These are phyloP conservation scores for Xylaria venustula DNA, from an alignment of 495 filamentous ascomycete species.

Conservation along the genomic window DNA sequence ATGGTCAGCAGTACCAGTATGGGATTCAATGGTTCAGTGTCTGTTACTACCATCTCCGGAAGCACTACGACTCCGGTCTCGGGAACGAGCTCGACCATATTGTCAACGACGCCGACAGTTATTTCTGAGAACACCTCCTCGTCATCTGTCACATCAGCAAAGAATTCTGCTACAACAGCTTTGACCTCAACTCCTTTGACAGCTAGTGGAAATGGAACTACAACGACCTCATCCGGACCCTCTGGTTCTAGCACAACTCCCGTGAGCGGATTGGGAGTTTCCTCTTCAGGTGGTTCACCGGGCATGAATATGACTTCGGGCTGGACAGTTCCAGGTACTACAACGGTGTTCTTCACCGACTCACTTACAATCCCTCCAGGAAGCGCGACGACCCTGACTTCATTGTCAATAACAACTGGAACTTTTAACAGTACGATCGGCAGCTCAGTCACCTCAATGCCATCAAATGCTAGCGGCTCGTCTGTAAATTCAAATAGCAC, in stretches of 20 bases:
- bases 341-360: background rate
- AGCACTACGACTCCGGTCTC: background rate
- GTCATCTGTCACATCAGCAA: background rate
- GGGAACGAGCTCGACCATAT: background rate
- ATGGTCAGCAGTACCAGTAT: background rate
- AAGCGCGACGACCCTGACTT: background rate
- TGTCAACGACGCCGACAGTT: background rate
- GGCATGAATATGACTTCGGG: background rate
- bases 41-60: background rate
- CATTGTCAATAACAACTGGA: background rate
- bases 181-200: background rate
- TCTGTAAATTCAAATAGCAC: background rate
- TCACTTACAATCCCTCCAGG: background rate
- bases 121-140: background rate
- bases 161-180: background rate
- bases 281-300: background rate
- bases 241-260: background rate
- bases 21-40: background rate
- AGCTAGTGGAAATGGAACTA: background rate
- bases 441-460: background rate
- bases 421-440: background rate
- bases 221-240: background rate
- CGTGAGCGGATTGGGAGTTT: background rate
- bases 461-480: background rate
- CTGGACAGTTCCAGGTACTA: background rate